Evolutionary conservation across 2,329 filamentous ascomycete genomes (phyloP), one percentile per base, ranked within the genome.

Genomic region (Phoma sp.): DNA sequence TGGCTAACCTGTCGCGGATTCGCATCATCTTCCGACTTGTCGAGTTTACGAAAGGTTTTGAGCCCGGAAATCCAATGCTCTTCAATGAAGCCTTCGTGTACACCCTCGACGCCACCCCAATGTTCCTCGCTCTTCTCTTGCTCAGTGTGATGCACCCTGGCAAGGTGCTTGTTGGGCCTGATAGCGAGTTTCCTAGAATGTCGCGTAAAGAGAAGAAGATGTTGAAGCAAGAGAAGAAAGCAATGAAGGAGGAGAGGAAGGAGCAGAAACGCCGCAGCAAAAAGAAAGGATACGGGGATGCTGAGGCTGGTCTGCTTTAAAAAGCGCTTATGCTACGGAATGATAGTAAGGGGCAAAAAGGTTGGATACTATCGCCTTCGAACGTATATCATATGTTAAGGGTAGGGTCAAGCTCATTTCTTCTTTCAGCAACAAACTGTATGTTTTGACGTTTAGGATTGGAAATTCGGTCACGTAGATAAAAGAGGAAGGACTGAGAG

Each of bases 21-120:
- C 82, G 85, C 28, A 87, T 88, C 66, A 80, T 86, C 58, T 89
- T 82, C 71, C 83, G 85, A 25, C 76, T 89, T 2, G 69, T 77
- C 46, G 84, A 88, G 66, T 88, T 83, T 62, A 76, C 77, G 0
- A 73, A 75, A 4, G 82, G 81, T 10, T 63, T 80, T 17, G 69
- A 71, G 33, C 40, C 57, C 1, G 30, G 40, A 14, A 83, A 81
- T 62, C 71, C 74, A 0, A 72, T 84, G 17, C 77, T 81, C 0
- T 77, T 69, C 34, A 75, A 84, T 56, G 83, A 86, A 61, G 76
- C 65, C 3, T 87, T 83, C 65, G 77, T 80, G 21, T 82, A 81
- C 48, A 68, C 67, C 1, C 79, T 77, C 47, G 84, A 87, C 64
- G 82, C 82, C 0, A 67, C 81, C 1, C 83, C 84, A 1, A 87